A percentile compares a stretch with the other conserved stretches of the same genome.
Evolutionary conservation across 2,329 filamentous ascomycete genomes (phyloP).

Genomic region (Alternaria alternata): DNA sequence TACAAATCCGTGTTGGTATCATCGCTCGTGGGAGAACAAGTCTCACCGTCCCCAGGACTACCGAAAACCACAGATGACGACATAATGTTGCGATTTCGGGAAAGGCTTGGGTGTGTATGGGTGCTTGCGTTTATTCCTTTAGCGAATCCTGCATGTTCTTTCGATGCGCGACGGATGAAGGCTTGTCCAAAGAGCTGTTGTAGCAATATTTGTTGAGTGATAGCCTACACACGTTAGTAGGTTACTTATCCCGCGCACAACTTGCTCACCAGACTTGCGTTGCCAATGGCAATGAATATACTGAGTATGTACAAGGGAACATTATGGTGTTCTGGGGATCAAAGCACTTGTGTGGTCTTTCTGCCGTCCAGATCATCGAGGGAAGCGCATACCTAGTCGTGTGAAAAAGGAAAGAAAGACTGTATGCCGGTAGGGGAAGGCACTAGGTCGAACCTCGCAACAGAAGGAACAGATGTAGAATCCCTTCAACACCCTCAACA

Average conservation of each 20-base stretch:
- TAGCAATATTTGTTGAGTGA: not conserved
- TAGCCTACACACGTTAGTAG: not conserved
- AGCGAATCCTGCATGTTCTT: not conserved
- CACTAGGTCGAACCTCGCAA: not conserved
- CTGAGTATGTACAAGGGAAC: not conserved
- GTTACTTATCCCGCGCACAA: not conserved
- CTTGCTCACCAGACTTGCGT: not conserved
- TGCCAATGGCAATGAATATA: not conserved
- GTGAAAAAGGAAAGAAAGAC: not conserved
- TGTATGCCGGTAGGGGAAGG: not conserved
- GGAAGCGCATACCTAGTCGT: not conserved
- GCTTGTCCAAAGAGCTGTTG: not conserved
- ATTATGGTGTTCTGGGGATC: fast-evolving
- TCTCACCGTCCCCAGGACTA: not conserved
- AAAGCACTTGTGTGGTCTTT: not conserved
- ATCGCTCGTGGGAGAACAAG: not conserved
- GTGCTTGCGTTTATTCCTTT: not conserved
- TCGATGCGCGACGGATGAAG: not conserved
- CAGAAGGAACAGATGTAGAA: not conserved
- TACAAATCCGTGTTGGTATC: not conserved
- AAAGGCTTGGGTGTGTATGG: not conserved
- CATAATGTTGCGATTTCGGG: not conserved
- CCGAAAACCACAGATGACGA: not conserved
- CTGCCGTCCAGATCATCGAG: not conserved
- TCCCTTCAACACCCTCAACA: not conserved